phyloP scores from a whole-genome alignment of 192 early-diverging fungal species.

The Coemansia sp. region DNA sequence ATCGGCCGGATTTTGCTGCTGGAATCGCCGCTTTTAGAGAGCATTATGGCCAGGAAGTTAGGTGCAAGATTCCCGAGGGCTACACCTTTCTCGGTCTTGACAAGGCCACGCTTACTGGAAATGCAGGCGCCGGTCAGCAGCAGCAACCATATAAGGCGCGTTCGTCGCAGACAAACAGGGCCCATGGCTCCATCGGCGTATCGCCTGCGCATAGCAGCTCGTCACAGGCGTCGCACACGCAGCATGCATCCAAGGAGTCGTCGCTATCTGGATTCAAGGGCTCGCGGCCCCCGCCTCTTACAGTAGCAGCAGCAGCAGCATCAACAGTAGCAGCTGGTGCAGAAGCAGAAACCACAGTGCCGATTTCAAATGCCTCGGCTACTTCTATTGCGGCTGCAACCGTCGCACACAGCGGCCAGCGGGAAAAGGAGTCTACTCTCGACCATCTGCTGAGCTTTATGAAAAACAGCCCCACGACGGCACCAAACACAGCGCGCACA shows the following conservation, averaged over 20 bases:
- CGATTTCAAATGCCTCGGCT: background rate
- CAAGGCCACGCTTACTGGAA: constrained; percentile 6
- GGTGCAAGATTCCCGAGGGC: constrained; percentile 31
- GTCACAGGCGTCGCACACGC: constrained; percentile 7
- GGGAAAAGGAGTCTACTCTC: background rate
- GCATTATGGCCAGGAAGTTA: constrained; percentile 42
- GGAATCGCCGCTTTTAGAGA: constrained; percentile 34
- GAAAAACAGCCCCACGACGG: background rate
- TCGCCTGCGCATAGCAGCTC: constrained; percentile 20
- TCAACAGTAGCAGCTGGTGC: constrained; percentile 6
- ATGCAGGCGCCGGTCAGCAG: constrained; percentile 4
- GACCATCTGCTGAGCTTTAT: background rate
- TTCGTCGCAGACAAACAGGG: background rate
- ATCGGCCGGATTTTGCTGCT: constrained; percentile 32
- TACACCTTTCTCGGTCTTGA: constrained; percentile 44
- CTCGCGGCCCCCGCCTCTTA: background rate
- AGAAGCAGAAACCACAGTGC: constrained; percentile 7
- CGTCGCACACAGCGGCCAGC: background rate
- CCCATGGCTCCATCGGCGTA: background rate
- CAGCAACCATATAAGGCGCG: constrained; percentile 4
- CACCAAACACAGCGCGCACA: too few relatives aligned
- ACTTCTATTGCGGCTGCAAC: background rate
- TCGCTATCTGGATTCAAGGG: background rate
- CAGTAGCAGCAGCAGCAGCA: constrained; percentile 7
- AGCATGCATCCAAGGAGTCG: background rate